Conservation (phyloP, 148 eudicot species). For the Cornus suecica region DNA sequence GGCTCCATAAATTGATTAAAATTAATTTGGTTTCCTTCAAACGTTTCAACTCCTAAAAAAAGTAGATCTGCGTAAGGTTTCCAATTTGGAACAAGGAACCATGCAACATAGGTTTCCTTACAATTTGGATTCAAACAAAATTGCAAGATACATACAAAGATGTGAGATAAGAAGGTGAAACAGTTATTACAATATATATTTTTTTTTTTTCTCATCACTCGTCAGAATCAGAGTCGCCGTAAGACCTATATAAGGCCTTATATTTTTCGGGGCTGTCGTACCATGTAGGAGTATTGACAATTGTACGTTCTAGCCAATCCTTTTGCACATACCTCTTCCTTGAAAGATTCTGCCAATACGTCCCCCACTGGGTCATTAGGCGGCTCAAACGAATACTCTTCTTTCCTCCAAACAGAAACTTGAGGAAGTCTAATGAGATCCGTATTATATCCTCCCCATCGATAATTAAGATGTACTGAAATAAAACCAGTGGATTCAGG, state of each 20-base stretch:
- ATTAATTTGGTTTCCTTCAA: no score
- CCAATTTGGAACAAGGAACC: no score
- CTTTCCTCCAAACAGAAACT: constrained; percentile 39
- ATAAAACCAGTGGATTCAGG: constrained; percentile 18
- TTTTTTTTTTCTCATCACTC: background rate
- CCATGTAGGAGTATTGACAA: constrained; percentile 56
- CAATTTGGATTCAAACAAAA: no score
- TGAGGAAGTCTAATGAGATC: constrained; percentile 44
- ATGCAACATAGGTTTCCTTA: no score
- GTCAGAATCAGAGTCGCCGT: background rate
- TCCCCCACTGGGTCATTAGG: constrained; percentile 34
- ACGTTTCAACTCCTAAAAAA: no score
- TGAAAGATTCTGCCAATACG: constrained; percentile 23
- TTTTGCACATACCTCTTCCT: constrained; percentile 27
- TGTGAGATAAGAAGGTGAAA: background rate
- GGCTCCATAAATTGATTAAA: no score
- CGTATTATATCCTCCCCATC: constrained; percentile 49
- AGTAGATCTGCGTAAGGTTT: no score
- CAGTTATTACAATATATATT: background rate
- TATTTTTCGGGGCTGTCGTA: constrained; percentile 50
- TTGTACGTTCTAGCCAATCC: constrained; percentile 49
- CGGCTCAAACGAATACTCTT: constrained; percentile 53
- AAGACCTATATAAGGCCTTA: constrained; percentile 22
- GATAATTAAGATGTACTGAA: constrained; percentile 73
- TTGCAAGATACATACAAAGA: no score